Evolutionary conservation across 768 basidiomycete genomes (phyloP).

Genomic region (Phaeolepiota aurea): DNA sequence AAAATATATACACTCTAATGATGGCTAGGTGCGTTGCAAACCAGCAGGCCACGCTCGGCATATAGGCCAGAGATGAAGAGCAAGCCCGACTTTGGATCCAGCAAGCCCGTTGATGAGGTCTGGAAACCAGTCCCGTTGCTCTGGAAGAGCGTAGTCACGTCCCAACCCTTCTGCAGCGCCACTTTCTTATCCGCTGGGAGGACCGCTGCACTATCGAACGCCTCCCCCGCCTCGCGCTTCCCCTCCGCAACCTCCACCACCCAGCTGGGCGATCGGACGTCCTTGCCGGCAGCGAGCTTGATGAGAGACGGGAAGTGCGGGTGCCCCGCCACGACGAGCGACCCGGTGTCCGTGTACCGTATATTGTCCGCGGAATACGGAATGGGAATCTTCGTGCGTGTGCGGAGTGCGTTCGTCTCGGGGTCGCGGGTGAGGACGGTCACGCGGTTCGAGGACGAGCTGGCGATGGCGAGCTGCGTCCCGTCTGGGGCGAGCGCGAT

Average conservation of each 20-base stretch:
- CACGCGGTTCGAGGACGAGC: conserved; percentile 39
- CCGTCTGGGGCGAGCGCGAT: conserved; percentile 47
- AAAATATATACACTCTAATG: background rate
- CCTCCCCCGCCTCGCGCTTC: conserved; percentile 5
- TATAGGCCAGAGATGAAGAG: conserved; percentile 56
- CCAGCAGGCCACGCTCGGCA: conserved; percentile 40
- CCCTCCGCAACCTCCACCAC: conserved; percentile 31
- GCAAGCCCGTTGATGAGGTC: conserved; percentile 41
- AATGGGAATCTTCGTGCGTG: conserved; percentile 28
- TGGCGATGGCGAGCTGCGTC: conserved; percentile 46
- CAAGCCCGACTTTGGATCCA: conserved; percentile 37
- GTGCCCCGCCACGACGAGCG: conserved; percentile 57
- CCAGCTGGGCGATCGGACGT: conserved; percentile 47
- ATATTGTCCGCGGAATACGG: conserved; percentile 64
- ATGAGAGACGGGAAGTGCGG: conserved; percentile 50
- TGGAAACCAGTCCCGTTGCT: conserved; percentile 55
- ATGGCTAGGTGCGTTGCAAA: no score
- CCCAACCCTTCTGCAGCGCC: conserved; percentile 23
- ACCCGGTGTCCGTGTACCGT: conserved; percentile 31
- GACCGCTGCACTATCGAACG: conserved; percentile 38
- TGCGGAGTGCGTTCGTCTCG: conserved; percentile 32
- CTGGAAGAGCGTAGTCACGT: conserved; percentile 61
- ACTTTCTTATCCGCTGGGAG: conserved; percentile 36
- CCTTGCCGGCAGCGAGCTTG: conserved; percentile 34
- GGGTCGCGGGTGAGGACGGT: conserved; percentile 43